These are phyloP conservation scores for Lasiosphaeria hispida DNA, from an alignment of 495 filamentous ascomycete genomes.

Conservation along the genomic window DNA sequence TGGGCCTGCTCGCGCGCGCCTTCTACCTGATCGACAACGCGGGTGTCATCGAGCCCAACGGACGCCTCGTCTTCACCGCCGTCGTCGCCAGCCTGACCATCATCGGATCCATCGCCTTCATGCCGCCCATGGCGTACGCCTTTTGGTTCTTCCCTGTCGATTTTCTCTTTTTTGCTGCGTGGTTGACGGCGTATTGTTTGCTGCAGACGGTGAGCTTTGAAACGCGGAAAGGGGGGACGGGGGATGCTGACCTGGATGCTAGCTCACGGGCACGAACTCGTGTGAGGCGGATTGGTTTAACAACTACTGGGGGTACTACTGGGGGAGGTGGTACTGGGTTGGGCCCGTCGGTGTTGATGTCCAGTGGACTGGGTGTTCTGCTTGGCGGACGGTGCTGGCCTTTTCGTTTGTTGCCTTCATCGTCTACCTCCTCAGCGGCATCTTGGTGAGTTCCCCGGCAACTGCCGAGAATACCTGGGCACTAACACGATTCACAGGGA, in stretches of 20 bases:
- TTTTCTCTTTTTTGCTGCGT: constrained; percentile 19
- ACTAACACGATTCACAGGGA: background rate
- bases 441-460: constrained; percentile 11
- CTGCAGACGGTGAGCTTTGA: constrained; percentile 18
- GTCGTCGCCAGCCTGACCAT: constrained; percentile 21
- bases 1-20: constrained; percentile 19
- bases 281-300: constrained; percentile 17
- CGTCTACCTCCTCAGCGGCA: constrained; percentile 12
- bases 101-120: constrained; percentile 16
- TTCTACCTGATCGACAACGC: constrained; percentile 18
- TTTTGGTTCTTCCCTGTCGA: constrained; percentile 23
- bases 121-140: constrained; percentile 16
- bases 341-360: constrained; percentile 14
- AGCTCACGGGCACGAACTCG: constrained; percentile 18
- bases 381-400: constrained; percentile 24
- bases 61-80: constrained; percentile 16
- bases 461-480: background rate
- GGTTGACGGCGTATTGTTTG: constrained; percentile 20
- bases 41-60: constrained; percentile 13
- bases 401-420: constrained; percentile 20
- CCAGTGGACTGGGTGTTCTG: constrained; percentile 19
- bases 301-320: constrained; percentile 27
- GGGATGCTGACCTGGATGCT: background rate
- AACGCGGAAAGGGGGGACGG: background rate
- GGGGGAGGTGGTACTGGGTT: constrained; percentile 21